Evolutionary conservation across 441 rosid genomes (phyloP).

Genomic region (Lepidium campestre): DNA sequence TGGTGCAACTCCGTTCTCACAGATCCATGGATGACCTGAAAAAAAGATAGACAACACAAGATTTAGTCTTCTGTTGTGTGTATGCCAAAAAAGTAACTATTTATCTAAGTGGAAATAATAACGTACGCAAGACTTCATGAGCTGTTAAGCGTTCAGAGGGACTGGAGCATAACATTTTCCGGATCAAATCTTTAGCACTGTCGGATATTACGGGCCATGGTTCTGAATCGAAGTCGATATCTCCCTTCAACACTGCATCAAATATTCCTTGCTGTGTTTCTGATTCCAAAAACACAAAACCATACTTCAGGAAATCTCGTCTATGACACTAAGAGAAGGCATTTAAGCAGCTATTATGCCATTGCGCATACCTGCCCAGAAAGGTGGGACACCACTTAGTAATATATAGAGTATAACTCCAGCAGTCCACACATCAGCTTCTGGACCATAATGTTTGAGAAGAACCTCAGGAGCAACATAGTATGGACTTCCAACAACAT

Average conservation of each 20-base stretch:
- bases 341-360: background rate
- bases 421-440: constrained; percentile 98
- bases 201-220: constrained; percentile 94
- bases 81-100: background rate
- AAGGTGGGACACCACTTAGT: constrained; percentile 95
- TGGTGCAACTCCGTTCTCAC: constrained; percentile 98
- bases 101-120: background rate
- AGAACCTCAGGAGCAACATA: constrained; percentile 98
- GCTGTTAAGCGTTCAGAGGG: constrained; percentile 84
- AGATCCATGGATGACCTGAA: constrained; percentile 97
- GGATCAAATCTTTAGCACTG: constrained; percentile 85
- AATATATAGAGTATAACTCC: constrained; percentile 91
- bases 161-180: constrained; percentile 72
- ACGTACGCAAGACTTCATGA: constrained; percentile 92
- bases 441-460: constrained; percentile 84
- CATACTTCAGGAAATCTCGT: constrained; percentile 3
- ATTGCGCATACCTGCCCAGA: constrained; percentile 76
- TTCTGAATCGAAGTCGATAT: constrained; percentile 81
- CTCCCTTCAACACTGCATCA: constrained; percentile 92
- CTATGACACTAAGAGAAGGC: background rate
- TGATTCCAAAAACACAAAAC: constrained; percentile 30
- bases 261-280: constrained; percentile 97
- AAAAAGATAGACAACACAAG: background rate
- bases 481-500: constrained; percentile 96
- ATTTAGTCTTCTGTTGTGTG: background rate